A percentile compares a stretch with the other conserved stretches of the same genome.
phyloP scores from a whole-genome alignment of 2,329 filamentous ascomycete genomes.

The Ascocoryne sarcoides region DNA sequence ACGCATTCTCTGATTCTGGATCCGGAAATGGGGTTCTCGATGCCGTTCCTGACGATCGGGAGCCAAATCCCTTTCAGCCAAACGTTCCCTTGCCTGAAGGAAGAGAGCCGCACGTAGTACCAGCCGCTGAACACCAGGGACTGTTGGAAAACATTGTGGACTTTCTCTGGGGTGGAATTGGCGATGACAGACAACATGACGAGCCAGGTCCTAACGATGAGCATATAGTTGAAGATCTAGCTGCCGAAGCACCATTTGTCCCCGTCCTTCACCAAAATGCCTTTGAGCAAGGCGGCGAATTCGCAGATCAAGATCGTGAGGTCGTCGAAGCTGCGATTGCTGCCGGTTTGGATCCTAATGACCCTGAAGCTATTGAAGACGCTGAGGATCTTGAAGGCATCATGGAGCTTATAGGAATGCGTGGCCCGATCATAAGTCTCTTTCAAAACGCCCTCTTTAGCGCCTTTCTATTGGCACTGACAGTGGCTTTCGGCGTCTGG shows the following conservation, averaged over 20 bases:
- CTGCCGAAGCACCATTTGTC: slow-evolving; percentile 52
- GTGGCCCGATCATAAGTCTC: slow-evolving; percentile 79
- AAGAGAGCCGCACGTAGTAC: slow-evolving; percentile 9
- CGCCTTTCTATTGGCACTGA: slow-evolving; percentile 78
- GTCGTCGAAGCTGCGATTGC: slow-evolving; percentile 56
- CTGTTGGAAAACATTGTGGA: slow-evolving; percentile 40
- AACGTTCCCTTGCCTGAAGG: slow-evolving; percentile 12
- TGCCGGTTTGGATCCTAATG: slow-evolving; percentile 64
- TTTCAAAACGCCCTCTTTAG: slow-evolving; percentile 96
- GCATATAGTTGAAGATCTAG: slow-evolving; percentile 48
- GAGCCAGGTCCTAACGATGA: slow-evolving; percentile 45
- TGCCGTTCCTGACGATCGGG: slow-evolving; percentile 1
- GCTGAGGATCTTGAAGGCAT: slow-evolving; percentile 94
- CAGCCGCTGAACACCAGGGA: slow-evolving; percentile 27
- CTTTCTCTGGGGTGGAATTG: slow-evolving; percentile 53
- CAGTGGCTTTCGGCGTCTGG: slow-evolving; percentile 78
- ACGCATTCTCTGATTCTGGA: slow-evolving; percentile 14
- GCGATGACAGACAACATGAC: slow-evolving; percentile 34
- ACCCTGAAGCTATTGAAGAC: slow-evolving; percentile 70
- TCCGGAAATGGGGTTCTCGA: slow-evolving; percentile 4
- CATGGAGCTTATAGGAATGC: slow-evolving; percentile 92
- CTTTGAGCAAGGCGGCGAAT: slow-evolving; percentile 21
- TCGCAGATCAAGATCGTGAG: slow-evolving; percentile 43
- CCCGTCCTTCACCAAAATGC: slow-evolving; percentile 30
- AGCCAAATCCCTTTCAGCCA: slow-evolving; percentile 13